Base-by-base conservation (phyloP, 306 rosid species). In the Malus sylvestris region DNA sequence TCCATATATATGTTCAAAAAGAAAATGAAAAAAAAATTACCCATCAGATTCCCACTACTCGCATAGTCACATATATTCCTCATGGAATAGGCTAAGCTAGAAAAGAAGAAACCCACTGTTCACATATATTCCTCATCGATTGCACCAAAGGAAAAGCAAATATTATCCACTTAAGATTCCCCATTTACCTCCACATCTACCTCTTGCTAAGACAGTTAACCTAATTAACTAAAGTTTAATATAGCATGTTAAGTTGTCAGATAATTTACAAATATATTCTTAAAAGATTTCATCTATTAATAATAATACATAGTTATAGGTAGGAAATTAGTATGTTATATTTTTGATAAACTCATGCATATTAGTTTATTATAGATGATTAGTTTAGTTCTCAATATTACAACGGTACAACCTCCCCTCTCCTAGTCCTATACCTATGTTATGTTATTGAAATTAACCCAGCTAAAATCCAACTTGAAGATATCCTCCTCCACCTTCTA, bases 51-150 rank as follows among this genome's bases (percentile, higher is more conserved):
- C 55, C 55, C 55, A 51, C 55, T 16, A 51, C 55, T 51, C 55
- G 18, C 55, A 16, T 16, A 15, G 52, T 49, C 20, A 5, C 20
- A 15, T 51, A 51, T 16, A 51, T 51, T 51, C 55, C 18, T 6
- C 55, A 16, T 15, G 71, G 77, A 71, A 63, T 72, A 70, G 58
- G 82, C 78, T 42, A 46, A 44, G 71, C 74, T 59, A 71, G 66
- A 83, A 74, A 86, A 5, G 55, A 85, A 74, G 64, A 80, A 70
- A 49, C 76, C 85, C 81, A 71, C 86, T 81, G 81, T 83, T 83
- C 85, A 57, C 72, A 76, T 83, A 72, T 64, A 60, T 76, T 82
- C 87, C 68, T 74, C 81, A 84, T 85, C 85, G 81, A 79, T 85
- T 77, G n/a, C 80, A 76, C 84, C 81, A 79, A 87, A 83, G 81